These are phyloP conservation scores for Ophiostoma montium DNA, from an alignment of 2,329 filamentous ascomycete genomes.

Conservation along the genomic window DNA sequence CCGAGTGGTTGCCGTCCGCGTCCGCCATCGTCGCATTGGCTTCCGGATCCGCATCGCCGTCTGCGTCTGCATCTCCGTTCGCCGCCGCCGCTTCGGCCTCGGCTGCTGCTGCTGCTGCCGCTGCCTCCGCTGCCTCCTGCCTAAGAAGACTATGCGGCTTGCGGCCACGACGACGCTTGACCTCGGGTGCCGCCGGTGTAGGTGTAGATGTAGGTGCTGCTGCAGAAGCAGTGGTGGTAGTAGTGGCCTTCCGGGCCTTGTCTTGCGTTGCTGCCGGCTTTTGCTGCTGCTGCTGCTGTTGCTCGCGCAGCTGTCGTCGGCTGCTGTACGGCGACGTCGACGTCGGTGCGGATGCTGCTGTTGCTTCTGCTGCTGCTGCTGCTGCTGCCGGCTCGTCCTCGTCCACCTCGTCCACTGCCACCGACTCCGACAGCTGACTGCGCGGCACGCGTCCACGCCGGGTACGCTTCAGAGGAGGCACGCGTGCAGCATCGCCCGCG, in stretches of 20 bases:
- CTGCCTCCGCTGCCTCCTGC: slow-evolving; percentile 2
- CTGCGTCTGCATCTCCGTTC: not conserved
- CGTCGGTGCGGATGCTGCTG: not conserved
- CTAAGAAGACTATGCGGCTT: slow-evolving; percentile 6
- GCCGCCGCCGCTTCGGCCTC: not conserved
- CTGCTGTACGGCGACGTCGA: not conserved
- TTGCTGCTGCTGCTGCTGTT: not conserved
- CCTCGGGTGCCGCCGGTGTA: not conserved
- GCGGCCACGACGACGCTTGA: slow-evolving; percentile 9
- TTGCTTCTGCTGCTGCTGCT: not conserved
- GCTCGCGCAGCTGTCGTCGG: not conserved
- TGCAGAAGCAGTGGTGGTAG: not conserved
- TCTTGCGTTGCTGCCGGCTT: not conserved
- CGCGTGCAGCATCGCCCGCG: not conserved
- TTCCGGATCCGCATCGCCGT: not conserved
- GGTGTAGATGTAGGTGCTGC: not conserved
- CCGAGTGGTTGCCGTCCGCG: not conserved
- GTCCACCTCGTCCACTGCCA: slow-evolving; percentile 8
- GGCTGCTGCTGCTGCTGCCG: slow-evolving; percentile 1
- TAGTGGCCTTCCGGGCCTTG: not conserved
- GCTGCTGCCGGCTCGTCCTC: not conserved
- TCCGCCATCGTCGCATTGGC: not conserved
- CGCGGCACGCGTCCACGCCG: slow-evolving; percentile 10
- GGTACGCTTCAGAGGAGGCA: slow-evolving; percentile 7
- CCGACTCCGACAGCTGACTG: slow-evolving; percentile 13